Conservation (phyloP, 768 basidiomycete species). For the Naganishia friedmannii region DNA sequence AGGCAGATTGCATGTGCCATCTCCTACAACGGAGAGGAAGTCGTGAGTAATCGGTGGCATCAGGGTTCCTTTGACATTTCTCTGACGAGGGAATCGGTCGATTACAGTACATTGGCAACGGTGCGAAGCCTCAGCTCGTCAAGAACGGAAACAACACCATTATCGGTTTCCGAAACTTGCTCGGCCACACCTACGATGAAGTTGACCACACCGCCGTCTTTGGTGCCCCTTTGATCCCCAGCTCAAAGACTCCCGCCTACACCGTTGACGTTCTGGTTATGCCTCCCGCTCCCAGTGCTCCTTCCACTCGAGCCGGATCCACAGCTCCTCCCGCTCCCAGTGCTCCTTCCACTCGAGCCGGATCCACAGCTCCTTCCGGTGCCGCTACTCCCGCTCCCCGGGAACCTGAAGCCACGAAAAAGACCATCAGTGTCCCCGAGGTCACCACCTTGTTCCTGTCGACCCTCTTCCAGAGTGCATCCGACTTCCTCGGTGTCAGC, state of each 20-base stretch:
- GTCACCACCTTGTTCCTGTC: slow-evolving; percentile 79
- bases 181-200: slow-evolving; percentile 74
- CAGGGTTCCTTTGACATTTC: neutral
- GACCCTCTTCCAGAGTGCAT: slow-evolving; percentile 78
- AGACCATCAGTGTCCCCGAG: slow-evolving; percentile 76
- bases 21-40: slow-evolving; percentile 85
- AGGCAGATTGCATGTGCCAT: slow-evolving; percentile 94
- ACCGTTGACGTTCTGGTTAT: slow-evolving; percentile 70
- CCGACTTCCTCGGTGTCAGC: slow-evolving; percentile 78
- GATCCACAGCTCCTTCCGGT: slow-evolving; percentile 47
- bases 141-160: slow-evolving; percentile 94
- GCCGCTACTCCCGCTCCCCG: slow-evolving; percentile 53
- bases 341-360: slow-evolving; percentile 55
- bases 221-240: slow-evolving; percentile 68
- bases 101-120: slow-evolving; percentile 88
- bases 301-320: slow-evolving; percentile 54
- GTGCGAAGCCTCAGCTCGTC: slow-evolving; percentile 87
- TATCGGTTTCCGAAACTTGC: slow-evolving; percentile 84
- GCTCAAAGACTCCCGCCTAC: slow-evolving; percentile 66
- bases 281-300: slow-evolving; percentile 57
- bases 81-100: neutral
- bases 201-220: slow-evolving; percentile 51
- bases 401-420: slow-evolving; percentile 60
- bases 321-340: slow-evolving; percentile 45
- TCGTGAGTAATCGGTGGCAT: slow-evolving; percentile 59